phyloP scores from a whole-genome alignment of 2,329 filamentous ascomycete species.

The Diaporthe sp. region DNA sequence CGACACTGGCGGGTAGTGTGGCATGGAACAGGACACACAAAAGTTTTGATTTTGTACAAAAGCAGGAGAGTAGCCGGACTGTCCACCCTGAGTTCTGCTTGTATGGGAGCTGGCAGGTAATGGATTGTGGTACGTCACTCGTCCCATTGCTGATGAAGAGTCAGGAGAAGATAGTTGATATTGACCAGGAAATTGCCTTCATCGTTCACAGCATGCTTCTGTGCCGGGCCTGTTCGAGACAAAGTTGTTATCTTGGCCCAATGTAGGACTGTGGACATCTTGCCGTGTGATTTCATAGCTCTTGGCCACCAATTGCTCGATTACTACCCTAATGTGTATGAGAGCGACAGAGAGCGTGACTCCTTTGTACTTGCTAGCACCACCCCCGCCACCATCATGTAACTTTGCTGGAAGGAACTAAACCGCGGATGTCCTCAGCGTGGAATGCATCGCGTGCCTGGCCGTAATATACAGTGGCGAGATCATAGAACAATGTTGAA shows the following conservation, averaged over 20 bases:
- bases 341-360: background rate
- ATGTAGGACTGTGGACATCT: background rate
- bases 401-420: background rate
- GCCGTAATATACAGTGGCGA: slow-evolving; percentile 11
- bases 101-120: background rate
- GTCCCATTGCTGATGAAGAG: background rate
- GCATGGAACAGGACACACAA: slow-evolving; percentile 4
- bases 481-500: background rate
- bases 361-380: background rate
- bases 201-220: background rate
- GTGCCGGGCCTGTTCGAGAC: background rate
- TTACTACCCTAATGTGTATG: background rate
- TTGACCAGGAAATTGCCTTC: background rate
- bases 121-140: background rate
- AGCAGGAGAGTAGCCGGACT: background rate
- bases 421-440: background rate
- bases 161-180: background rate
- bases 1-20: background rate
- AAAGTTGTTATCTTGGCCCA: background rate
- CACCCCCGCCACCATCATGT: background rate
- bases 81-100: background rate
- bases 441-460: background rate
- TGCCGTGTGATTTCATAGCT: background rate
- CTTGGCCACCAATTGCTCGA: background rate
- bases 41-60: slow-evolving; percentile 6